A percentile compares a stretch with the other conserved stretches of the same genome.
Conservation (phyloP, 2,329 filamentous ascomycete genomes). For the Emergomyces orientalis region DNA sequence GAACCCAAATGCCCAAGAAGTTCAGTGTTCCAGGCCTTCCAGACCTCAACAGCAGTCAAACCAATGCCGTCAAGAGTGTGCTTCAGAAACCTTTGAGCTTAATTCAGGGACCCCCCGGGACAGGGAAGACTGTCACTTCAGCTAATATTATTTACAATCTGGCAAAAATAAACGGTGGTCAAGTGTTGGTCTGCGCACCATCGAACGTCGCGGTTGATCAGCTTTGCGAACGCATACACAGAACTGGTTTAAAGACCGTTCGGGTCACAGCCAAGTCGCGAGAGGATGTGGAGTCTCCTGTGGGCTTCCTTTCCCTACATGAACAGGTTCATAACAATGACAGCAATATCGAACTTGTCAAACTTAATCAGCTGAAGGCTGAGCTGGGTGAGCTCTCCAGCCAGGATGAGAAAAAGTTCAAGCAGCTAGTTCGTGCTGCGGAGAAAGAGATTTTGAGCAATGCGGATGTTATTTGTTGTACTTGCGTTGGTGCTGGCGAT, state of each 20-base stretch:
- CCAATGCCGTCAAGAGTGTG: constrained; percentile 91
- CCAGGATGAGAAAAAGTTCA: constrained; percentile 97
- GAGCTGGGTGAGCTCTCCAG: constrained; percentile 87
- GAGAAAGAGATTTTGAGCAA: constrained; percentile 92
- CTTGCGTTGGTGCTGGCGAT: constrained; percentile 93
- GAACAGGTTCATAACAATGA: constrained; percentile 98
- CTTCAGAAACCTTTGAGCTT: constrained; percentile 87
- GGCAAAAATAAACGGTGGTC: constrained; percentile 86
- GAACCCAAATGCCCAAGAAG: constrained; percentile 90
- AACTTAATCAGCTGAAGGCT: constrained; percentile 84
- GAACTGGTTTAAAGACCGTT: constrained; percentile 89
- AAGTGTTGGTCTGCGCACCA: constrained; percentile 91
- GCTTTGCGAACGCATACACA: constrained; percentile 91
- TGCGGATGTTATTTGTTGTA: constrained; percentile 97
- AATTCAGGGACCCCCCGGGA: constrained; percentile 94
- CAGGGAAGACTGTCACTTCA: constrained; percentile 96
- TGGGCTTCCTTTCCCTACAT: constrained; percentile 88
- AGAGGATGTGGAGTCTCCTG: constrained; percentile 97
- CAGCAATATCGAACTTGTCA: constrained; percentile 85
- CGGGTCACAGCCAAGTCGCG: constrained; percentile 97
- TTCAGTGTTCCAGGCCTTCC: constrained; percentile 91
- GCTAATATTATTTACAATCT: constrained; percentile 98
- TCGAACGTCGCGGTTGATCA: constrained; percentile 98
- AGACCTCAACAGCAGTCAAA: constrained; percentile 90
- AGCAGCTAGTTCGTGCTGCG: constrained; percentile 84